Evolutionary conservation across 257 asterid genomes (phyloP), one percentile per base, ranked within the genome.

Genomic region (Capsicum chinense): DNA sequence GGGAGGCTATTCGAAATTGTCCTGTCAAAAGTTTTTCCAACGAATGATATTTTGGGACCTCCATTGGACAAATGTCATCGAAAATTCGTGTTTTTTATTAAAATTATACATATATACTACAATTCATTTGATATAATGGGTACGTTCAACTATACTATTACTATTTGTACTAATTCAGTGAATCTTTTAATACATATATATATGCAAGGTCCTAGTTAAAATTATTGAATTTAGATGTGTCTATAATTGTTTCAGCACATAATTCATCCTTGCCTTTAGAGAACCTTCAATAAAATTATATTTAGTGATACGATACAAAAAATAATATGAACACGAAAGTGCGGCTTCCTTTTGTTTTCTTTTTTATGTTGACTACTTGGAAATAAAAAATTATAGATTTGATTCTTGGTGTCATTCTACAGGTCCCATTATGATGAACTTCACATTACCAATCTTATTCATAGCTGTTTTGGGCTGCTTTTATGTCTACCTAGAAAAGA

Each of bases 391-490:
- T 50, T 54, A 47, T 35, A 10, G 10, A 4, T 63, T 76, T 76
- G 14, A 50, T 76, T 76, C 13, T 52, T 66, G 59, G 39, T 83
- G 57, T 26, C 3, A 66, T 68, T 37, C 52, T 82, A 19, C 89
- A 94, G 98, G 98, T 84, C 94, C 99, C 16, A 93, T 93, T 80
- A 90, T 92, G 92, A 83, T 97, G 94, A 96, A 92, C 91, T 97
- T 95, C 91, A 95, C 98, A 63, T 91, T 95, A 67, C 99, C 99
- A 19, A 91, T 97, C 35, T 50, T 97, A 92, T 95, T 95, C 92
- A 93, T 97, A 86, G 97, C 98, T 87, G 94, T 91, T 69, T 26
- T 97, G 90, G 99, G 99, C 37, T 97, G 98, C 62, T 26, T 95
- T 2, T 97, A 97, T 87, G 76, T 91, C 86, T 97, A 95, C 69